These are phyloP conservation scores for Trichocomaceae sp. DNA, from an alignment of 2,329 filamentous ascomycete genomes.

Conservation along the genomic window DNA sequence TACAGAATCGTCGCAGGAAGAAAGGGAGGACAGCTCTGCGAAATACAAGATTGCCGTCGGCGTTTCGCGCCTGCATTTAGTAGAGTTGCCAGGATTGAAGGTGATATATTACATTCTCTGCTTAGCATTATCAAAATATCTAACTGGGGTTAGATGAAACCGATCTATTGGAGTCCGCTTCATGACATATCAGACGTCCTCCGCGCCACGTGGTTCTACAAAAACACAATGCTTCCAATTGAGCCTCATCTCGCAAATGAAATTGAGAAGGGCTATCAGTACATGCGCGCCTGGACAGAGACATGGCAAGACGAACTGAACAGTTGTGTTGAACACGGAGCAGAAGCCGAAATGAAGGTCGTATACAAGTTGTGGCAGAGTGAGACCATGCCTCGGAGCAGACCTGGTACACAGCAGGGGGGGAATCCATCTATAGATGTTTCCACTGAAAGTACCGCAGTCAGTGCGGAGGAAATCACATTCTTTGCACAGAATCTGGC, in stretches of 20 bases:
- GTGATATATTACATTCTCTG: slow-evolving; percentile 16
- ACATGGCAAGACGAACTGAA: slow-evolving; percentile 89
- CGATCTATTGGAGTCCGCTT: slow-evolving; percentile 94
- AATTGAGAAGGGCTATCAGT: slow-evolving; percentile 81
- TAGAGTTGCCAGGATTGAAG: slow-evolving; percentile 67
- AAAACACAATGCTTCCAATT: slow-evolving; percentile 86
- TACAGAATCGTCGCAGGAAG: slow-evolving; percentile 10
- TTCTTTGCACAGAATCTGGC: slow-evolving; percentile 38
- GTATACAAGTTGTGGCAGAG: slow-evolving; percentile 74
- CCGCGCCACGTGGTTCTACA: slow-evolving; percentile 94
- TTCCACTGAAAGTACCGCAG: slow-evolving; percentile 13
- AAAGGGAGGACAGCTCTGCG: slow-evolving; percentile 24
- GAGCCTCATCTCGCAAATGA: slow-evolving; percentile 82
- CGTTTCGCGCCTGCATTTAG: slow-evolving; percentile 80
- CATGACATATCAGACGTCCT: slow-evolving; percentile 79
- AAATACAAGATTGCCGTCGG: slow-evolving; percentile 70
- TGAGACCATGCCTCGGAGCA: slow-evolving; percentile 29
- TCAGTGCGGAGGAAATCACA: slow-evolving; percentile 19
- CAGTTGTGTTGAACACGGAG: slow-evolving; percentile 83
- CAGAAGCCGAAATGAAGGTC: slow-evolving; percentile 85
- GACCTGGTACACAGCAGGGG: slow-evolving; percentile 33
- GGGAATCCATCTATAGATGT: slow-evolving; percentile 18
- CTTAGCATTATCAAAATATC: background rate
- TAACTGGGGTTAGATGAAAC: slow-evolving; percentile 63
- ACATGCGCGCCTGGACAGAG: slow-evolving; percentile 79